These are phyloP conservation scores for Corynascus novoguineensis DNA, from an alignment of 495 filamentous ascomycete genomes.

Conservation along the genomic window DNA sequence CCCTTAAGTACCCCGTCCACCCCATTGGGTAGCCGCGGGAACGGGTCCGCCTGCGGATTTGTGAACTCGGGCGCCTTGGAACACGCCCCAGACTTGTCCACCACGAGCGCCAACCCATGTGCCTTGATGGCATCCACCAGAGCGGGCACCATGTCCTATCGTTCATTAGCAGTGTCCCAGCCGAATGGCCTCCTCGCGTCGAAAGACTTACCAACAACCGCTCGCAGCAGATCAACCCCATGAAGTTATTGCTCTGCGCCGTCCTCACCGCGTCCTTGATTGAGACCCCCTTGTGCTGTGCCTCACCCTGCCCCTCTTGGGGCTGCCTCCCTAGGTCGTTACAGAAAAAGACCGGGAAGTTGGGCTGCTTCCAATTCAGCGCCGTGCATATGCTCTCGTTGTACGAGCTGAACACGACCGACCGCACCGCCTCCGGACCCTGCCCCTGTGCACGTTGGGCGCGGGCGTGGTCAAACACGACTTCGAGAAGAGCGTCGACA, in stretches of 20 bases:
- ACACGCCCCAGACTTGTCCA: constrained; percentile 64
- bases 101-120: constrained; percentile 84
- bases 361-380: constrained; percentile 98
- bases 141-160: constrained; percentile 92
- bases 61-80: constrained; percentile 12
- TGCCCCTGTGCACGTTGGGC: constrained; percentile 55
- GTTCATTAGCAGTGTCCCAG: constrained; percentile 16
- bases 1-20: constrained; percentile 82
- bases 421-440: constrained; percentile 62
- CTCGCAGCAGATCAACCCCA: constrained; percentile 89
- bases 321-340: constrained; percentile 71
- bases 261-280: constrained; percentile 93
- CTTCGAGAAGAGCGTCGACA: constrained; percentile 72
- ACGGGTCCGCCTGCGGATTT: constrained; percentile 36
- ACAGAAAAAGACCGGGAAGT: constrained; percentile 92
- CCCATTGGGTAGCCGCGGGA: constrained; percentile 50
- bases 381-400: constrained; percentile 86
- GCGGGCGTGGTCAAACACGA: constrained; percentile 89
- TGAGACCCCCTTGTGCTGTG: constrained; percentile 48
- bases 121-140: constrained; percentile 90
- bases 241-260: constrained; percentile 93
- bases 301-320: constrained; percentile 49
- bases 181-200: not conserved
- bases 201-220: constrained; percentile 65
- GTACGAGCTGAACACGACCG: constrained; percentile 87